phyloP scores from a whole-genome alignment of 1,284 basidiomycete genomes.

The Vanrija pseudolonga region DNA sequence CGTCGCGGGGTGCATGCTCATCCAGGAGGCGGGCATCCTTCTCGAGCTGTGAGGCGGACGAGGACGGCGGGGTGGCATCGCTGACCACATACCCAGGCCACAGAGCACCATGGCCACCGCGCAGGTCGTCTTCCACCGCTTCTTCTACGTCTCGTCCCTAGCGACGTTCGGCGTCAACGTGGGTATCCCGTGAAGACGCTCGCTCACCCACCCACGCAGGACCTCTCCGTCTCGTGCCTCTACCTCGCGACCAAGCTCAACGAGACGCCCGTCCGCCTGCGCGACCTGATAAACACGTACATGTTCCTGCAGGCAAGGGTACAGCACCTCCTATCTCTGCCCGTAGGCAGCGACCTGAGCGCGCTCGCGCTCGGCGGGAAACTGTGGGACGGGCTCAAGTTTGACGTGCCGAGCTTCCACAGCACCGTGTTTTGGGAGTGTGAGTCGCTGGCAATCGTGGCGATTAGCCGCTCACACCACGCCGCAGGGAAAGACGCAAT shows the following conservation, averaged over 20 bases:
- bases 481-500: conserved; percentile 57
- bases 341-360: conserved; percentile 18
- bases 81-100: conserved; percentile 61
- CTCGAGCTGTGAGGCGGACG: conserved; percentile 64
- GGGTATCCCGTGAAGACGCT: conserved; percentile 34
- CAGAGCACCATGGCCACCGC: conserved; percentile 95
- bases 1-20: conserved; percentile 82
- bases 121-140: conserved; percentile 92
- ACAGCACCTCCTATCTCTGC: conserved; percentile 36
- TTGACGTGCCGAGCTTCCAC: conserved; percentile 40
- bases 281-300: conserved; percentile 92
- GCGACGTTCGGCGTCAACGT: conserved; percentile 87
- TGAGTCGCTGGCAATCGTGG: conserved; percentile 3
- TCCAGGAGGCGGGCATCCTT: conserved; percentile 89
- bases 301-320: conserved; percentile 61
- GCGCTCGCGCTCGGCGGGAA: not conserved
- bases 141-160: conserved; percentile 94
- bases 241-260: conserved; percentile 95
- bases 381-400: conserved; percentile 37
- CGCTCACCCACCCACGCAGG: conserved; percentile 55
- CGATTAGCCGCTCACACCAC: not conserved
- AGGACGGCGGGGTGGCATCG: not conserved
- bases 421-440: conserved; percentile 47
- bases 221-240: conserved; percentile 86
- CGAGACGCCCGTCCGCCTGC: conserved; percentile 84